Conservation (phyloP, 2,329 filamentous ascomycete species). For the Lachnellula hyalina region DNA sequence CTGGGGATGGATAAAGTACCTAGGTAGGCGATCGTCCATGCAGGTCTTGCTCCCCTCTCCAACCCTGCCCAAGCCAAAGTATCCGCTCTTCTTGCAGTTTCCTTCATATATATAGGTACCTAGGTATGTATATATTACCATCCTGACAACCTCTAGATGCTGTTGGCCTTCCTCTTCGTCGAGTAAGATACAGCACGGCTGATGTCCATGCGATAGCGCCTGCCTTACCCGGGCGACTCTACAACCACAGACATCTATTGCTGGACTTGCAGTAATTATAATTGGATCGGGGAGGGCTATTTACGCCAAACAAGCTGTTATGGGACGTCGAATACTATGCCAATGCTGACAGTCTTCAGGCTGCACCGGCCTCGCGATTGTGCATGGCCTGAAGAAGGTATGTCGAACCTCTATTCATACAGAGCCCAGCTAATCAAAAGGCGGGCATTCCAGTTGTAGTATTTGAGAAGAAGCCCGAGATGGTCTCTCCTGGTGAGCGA, state of each 20-base stretch:
- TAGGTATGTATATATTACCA: too few relatives aligned
- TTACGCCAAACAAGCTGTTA: not conserved
- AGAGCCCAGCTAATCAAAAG: not conserved
- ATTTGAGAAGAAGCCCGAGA: constrained; percentile 25
- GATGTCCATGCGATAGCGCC: too few relatives aligned
- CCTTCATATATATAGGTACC: too few relatives aligned
- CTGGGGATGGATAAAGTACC: too few relatives aligned
- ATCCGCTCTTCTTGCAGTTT: too few relatives aligned
- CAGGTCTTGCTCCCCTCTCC: too few relatives aligned
- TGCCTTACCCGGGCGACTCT: not conserved
- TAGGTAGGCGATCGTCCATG: too few relatives aligned
- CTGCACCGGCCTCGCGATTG: constrained; percentile 37
- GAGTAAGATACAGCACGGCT: too few relatives aligned
- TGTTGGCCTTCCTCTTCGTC: too few relatives aligned
- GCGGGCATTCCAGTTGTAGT: constrained; percentile 19
- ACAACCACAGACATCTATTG: not conserved
- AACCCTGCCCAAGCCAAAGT: too few relatives aligned
- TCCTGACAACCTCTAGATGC: too few relatives aligned
- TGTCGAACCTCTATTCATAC: not conserved
- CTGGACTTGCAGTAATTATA: not conserved
- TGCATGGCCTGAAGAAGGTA: constrained; percentile 38
- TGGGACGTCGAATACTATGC: not conserved
- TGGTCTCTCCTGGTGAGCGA: constrained; percentile 22
- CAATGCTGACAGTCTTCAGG: constrained; percentile 24
- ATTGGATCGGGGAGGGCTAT: not conserved